Evolutionary conservation across 2,329 filamentous ascomycete species (phyloP).

Genomic region (Bisporella sp.): DNA sequence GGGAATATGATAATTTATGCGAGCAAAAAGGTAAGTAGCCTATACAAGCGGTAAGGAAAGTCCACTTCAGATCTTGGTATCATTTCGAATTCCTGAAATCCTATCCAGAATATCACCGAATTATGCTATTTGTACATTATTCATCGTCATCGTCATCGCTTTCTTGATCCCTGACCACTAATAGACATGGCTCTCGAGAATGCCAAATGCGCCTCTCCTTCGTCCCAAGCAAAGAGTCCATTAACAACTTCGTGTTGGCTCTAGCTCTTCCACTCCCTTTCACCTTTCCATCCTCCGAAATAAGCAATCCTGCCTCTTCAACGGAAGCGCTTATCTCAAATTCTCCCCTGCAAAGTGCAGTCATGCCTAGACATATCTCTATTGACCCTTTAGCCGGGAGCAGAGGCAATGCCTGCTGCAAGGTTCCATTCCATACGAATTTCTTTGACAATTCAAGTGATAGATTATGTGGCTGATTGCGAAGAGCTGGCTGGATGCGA

Average conservation of each 20-base stretch:
- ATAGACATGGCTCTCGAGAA: constrained; percentile 47
- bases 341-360: constrained; percentile 69
- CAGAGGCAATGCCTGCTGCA: constrained; percentile 66
- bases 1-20: too few species aligned
- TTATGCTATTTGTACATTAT: not conserved
- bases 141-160: constrained; percentile 16
- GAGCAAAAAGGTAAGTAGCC: too few species aligned
- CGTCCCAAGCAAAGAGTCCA: constrained; percentile 51
- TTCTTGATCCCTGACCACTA: constrained; percentile 44
- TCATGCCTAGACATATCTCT: constrained; percentile 61
- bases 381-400: constrained; percentile 52
- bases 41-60: too few species aligned
- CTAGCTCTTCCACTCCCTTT: constrained; percentile 31
- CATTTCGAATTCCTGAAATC: too few species aligned
- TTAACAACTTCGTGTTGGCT: constrained; percentile 48
- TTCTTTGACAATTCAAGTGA: constrained; percentile 78
- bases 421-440: constrained; percentile 75
- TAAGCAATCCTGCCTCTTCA: constrained; percentile 62
- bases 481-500: constrained; percentile 68
- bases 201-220: constrained; percentile 60
- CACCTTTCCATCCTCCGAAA: constrained; percentile 22
- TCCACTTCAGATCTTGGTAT: too few species aligned
- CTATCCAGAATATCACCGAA: too few species aligned
- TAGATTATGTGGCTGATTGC: constrained; percentile 55
- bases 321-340: constrained; percentile 77